Percentiles rank a stretch among this genome's conserved stretches.
Evolutionary conservation across 2,329 filamentous ascomycete genomes (phyloP).

Genomic region (Helicocarpus griseus): DNA sequence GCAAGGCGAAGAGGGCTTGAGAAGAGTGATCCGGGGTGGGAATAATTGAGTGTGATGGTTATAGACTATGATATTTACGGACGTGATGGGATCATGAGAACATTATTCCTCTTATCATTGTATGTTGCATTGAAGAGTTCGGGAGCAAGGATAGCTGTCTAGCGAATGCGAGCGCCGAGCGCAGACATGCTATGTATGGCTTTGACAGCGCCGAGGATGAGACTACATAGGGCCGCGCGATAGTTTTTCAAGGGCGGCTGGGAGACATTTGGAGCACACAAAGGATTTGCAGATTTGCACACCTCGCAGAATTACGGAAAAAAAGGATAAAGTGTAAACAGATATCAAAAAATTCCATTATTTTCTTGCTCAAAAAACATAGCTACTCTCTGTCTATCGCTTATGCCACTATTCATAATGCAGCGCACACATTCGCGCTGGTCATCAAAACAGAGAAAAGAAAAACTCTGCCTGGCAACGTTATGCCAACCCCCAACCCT

Average conservation of each 20-base stretch:
- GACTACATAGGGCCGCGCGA: no score
- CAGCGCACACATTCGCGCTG: not conserved
- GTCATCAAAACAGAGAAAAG: not conserved
- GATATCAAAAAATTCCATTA: not conserved
- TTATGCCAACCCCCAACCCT: not conserved
- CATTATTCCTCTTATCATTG: not conserved
- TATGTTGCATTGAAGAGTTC: not conserved
- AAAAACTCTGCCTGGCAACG: not conserved
- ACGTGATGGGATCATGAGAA: not conserved
- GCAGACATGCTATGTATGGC: no score
- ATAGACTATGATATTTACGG: not conserved
- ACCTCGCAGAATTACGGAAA: not conserved
- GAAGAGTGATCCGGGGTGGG: not conserved
- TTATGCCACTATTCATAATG: not conserved
- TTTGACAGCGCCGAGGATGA: no score
- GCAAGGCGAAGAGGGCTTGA: constrained; percentile 57
- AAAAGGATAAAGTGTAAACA: not conserved
- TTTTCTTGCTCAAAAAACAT: not conserved
- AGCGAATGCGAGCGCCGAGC: no score
- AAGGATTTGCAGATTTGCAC: not conserved
- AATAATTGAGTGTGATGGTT: not conserved
- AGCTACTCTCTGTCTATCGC: not conserved
- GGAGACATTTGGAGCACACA: not conserved
- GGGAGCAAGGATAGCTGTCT: no score
- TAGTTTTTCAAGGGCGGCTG: not conserved